phyloP scores from a whole-genome alignment of 1,284 basidiomycete genomes.

The Moesziomyces sp. region DNA sequence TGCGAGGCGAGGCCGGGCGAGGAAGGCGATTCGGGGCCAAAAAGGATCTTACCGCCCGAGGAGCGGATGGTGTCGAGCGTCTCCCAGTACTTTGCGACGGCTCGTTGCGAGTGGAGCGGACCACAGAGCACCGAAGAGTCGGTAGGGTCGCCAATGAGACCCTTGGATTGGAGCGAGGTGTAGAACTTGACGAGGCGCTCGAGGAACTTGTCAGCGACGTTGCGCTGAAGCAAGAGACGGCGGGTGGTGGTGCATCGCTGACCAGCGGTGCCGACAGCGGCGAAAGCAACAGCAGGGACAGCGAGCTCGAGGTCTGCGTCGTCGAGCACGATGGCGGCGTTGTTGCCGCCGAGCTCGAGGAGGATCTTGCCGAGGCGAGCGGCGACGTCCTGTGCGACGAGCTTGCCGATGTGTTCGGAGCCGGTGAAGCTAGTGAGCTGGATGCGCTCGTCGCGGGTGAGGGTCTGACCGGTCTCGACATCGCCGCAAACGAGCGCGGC shows the following conservation, averaged over 20 bases:
- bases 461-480: constrained; percentile 79
- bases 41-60: constrained; percentile 80
- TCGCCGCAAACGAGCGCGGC: constrained; percentile 85
- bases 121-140: constrained; percentile 80
- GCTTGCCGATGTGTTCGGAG: constrained; percentile 84
- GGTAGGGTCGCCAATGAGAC: constrained; percentile 83
- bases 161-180: constrained; percentile 70
- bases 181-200: constrained; percentile 80
- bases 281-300: constrained; percentile 88
- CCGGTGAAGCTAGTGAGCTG: constrained; percentile 88
- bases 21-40: constrained; percentile 74
- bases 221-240: constrained; percentile 84
- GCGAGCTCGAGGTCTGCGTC: constrained; percentile 91
- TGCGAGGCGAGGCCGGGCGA: constrained; percentile 54
- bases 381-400: constrained; percentile 83
- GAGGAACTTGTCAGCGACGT: constrained; percentile 81
- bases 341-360: constrained; percentile 94
- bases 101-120: constrained; percentile 80
- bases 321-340: constrained; percentile 89
- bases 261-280: constrained; percentile 91
- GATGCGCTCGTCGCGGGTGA: constrained; percentile 79
- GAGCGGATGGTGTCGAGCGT: constrained; percentile 76
- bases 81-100: constrained; percentile 76
- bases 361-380: constrained; percentile 84
- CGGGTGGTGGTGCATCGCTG: constrained; percentile 95